Base-by-base conservation (phyloP, 1,284 basidiomycete genomes). In the Phenoliferia sp. region DNA sequence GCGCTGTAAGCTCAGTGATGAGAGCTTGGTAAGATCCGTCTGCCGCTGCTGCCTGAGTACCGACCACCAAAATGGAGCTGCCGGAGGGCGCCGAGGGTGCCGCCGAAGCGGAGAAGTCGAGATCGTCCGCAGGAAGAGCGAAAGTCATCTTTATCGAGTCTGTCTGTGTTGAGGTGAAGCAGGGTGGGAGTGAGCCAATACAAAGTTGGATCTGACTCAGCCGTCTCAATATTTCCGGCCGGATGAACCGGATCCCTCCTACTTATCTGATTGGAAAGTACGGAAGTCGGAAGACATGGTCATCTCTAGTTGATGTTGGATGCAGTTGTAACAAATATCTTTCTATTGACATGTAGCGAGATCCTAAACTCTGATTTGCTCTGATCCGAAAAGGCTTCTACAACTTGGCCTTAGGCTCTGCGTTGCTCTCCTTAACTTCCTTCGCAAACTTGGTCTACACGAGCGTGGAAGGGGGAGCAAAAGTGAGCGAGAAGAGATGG, bases 21-120 rank as follows among this genome's bases (percentile, higher is more conserved):
- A 71, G 64, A 6, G 59, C 50, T 61, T 73, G 72, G 61, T 73
- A 73, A 36, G 69, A 69, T 3, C 72, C 72, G 32, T 73, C 72
- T 29, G 61, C 62, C 1, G 72, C 72, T 1, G 72, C 67, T n/a
- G 62, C 26, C 39, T 73, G 72, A 15, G 69, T 66, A 0, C 67
- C 56, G 50, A 73, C 61, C 52, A 73, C 65, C 22, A 73, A 58
- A 33, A 66, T 61, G 5, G 59, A 16, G 32, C 33, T 32, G 33
- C 26, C 16, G 19, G 36, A 26, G 57, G 62, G n/a, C 19, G 63
- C 60, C 9, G 56, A 52, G 22, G 66, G 35, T 2, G 62, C 56
- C 34, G 63, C 56, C 19, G n/a, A n/a, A n/a, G 58, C 56, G 19
- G n/a, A 29, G n/a, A 69, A 29, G 63, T 72, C 68, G 39, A 69